Evolutionary conservation across 2,329 filamentous ascomycete species (phyloP).

Genomic region (Paramyrothecium sp.): DNA sequence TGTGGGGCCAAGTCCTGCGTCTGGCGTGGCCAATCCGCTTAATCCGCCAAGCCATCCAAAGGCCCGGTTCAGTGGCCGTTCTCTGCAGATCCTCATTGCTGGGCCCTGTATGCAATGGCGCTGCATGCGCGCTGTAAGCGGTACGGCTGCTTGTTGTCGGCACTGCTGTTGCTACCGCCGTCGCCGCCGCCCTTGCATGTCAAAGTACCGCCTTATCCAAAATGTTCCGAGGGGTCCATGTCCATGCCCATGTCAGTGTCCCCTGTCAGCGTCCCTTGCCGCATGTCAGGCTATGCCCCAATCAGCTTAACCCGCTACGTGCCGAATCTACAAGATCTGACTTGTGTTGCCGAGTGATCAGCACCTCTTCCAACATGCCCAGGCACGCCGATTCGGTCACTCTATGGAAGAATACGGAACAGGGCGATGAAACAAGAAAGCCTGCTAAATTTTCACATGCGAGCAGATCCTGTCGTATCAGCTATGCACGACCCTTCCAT

Average conservation of each 20-base stretch:
- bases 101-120: not conserved
- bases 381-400: not conserved
- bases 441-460: not conserved
- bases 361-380: not conserved
- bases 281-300: no score
- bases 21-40: not conserved
- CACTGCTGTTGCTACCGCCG: no score
- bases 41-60: not conserved
- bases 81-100: not conserved
- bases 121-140: no score
- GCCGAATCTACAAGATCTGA: not conserved
- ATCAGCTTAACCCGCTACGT: not conserved
- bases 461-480: not conserved
- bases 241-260: not conserved
- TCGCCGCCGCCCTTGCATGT: no score
- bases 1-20: not conserved
- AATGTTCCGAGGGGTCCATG: not conserved
- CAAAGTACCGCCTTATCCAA: not conserved
- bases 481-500: not conserved
- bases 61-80: not conserved
- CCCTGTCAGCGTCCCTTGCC: no score
- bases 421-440: not conserved
- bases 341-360: not conserved
- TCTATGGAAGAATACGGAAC: not conserved
- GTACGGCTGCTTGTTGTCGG: no score